phyloP scores from a whole-genome alignment of 2,329 filamentous ascomycete species.

The Fusarium newnesense region DNA sequence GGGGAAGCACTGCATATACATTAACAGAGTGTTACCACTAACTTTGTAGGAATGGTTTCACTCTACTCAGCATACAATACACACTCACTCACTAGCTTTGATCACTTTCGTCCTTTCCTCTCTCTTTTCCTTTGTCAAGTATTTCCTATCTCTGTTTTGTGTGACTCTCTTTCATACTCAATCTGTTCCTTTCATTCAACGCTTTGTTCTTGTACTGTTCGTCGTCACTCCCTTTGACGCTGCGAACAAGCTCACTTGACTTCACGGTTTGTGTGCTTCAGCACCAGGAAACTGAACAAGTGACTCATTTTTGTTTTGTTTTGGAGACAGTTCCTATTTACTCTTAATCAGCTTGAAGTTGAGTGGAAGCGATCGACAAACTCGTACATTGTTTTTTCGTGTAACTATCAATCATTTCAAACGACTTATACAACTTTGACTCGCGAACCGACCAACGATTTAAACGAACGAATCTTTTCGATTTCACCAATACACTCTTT shows the following conservation, averaged over 20 bases:
- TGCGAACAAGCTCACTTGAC: conserved; percentile 21
- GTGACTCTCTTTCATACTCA: conserved; percentile 21
- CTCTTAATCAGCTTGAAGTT: conserved; percentile 26
- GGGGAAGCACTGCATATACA: conserved; percentile 18
- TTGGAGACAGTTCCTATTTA: conserved; percentile 7
- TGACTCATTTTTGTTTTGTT: conserved; percentile 17
- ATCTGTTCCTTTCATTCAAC: conserved; percentile 23
- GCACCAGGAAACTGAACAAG: conserved; percentile 26
- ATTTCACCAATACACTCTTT: conserved; percentile 13
- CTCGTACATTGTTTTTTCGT: neutral
- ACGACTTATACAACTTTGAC: conserved; percentile 19
- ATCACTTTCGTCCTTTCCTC: conserved; percentile 2
- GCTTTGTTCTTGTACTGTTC: conserved; percentile 21
- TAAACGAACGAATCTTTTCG: conserved; percentile 12
- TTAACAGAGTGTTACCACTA: conserved; percentile 24
- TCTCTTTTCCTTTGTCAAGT: conserved; percentile 26
- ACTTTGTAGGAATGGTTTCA: conserved; percentile 16
- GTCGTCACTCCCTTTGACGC: conserved; percentile 18
- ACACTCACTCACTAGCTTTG: conserved; percentile 4
- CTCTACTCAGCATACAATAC: conserved; percentile 10
- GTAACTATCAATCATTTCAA: conserved; percentile 2
- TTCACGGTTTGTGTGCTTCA: conserved; percentile 14
- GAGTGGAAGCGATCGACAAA: conserved; percentile 14
- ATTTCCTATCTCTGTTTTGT: conserved; percentile 28
- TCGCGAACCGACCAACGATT: conserved; percentile 24